Conservation (phyloP, 805 yeast species). For the Pichia exigua region DNA sequence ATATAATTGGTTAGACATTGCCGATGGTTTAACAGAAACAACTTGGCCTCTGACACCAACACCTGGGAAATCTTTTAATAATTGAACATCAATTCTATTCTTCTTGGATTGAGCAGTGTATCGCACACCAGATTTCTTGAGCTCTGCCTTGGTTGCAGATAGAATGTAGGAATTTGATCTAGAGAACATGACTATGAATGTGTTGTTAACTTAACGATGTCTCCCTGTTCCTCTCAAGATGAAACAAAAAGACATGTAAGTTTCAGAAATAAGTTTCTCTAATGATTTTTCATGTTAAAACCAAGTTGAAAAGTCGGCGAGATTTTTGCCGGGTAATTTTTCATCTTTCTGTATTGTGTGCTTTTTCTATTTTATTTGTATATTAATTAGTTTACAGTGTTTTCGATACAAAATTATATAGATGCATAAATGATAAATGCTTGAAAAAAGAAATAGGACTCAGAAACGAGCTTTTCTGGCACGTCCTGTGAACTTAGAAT, state of each 20-base stretch:
- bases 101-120: conserved; percentile 42
- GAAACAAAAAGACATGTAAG: neutral
- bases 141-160: conserved; percentile 12
- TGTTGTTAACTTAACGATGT: neutral
- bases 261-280: neutral
- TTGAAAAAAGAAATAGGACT: neutral
- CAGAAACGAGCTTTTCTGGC: conserved; percentile 60
- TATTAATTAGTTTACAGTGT: neutral
- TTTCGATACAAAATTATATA: neutral
- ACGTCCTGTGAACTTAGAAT: conserved; percentile 89
- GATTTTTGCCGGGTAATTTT: neutral
- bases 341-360: neutral
- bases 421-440: neutral
- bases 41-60: conserved; percentile 69
- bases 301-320: neutral
- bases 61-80: conserved; percentile 57
- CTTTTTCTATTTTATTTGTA: neutral
- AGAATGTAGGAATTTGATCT: conserved; percentile 12
- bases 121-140: conserved; percentile 28
- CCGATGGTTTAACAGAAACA: conserved; percentile 64
- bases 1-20: conserved; percentile 75
- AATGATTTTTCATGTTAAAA: neutral
- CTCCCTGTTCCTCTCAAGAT: neutral
- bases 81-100: conserved; percentile 61
- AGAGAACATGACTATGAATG: conserved; percentile 13